phyloP scores from a whole-genome alignment of 2,329 filamentous ascomycete genomes.

The Hawksworthiomyces lignivorus region DNA sequence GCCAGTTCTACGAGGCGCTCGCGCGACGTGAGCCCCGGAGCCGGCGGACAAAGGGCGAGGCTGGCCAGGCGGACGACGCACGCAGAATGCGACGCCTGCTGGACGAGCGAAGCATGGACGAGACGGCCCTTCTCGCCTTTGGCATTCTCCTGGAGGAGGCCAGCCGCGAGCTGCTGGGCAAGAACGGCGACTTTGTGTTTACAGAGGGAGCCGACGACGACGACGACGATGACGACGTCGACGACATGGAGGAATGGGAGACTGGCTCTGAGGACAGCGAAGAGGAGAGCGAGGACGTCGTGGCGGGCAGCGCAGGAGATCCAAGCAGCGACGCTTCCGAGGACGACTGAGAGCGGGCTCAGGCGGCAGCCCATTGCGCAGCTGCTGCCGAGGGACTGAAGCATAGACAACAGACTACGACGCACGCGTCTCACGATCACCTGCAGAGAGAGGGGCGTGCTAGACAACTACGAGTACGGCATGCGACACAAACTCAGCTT shows the following conservation, averaged over 20 bases:
- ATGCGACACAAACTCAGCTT: too few species aligned
- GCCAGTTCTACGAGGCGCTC: constrained; percentile 53
- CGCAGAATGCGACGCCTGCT: constrained; percentile 21
- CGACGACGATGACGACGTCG: constrained; percentile 1
- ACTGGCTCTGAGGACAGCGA: constrained; percentile 5
- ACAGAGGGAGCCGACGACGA: constrained; percentile 45
- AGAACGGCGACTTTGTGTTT: constrained; percentile 62
- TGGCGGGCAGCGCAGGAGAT: background rate
- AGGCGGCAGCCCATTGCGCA: too few species aligned
- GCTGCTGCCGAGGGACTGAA: too few species aligned
- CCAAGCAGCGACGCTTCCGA: too few species aligned
- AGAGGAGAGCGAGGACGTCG: background rate
- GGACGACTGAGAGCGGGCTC: too few species aligned
- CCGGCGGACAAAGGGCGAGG: background rate
- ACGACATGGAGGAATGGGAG: background rate
- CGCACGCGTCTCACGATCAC: too few species aligned
- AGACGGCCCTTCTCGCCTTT: constrained; percentile 67
- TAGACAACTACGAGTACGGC: too few species aligned
- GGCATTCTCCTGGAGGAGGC: constrained; percentile 70
- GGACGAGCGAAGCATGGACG: constrained; percentile 61
- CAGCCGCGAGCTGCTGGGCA: constrained; percentile 51
- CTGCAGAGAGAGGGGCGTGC: too few species aligned
- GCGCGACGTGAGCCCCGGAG: background rate
- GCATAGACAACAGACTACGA: too few species aligned
- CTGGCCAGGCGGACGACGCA: background rate